Base-by-base conservation (phyloP, 306 rosid species). In the Inga leiocalycina region DNA sequence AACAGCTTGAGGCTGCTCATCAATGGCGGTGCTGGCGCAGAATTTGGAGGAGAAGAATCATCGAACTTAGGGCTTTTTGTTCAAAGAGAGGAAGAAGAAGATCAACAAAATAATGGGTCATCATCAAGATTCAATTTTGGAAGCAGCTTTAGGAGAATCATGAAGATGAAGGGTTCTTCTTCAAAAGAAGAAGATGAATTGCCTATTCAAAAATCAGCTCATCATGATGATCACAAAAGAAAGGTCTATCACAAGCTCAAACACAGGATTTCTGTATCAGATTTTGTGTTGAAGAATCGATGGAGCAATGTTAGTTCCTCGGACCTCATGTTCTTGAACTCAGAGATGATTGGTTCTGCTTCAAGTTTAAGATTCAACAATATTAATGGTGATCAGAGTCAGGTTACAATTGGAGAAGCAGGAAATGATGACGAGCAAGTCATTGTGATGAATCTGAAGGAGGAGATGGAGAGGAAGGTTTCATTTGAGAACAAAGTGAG, bases 251-350 rank as follows among this genome's bases (percentile, higher is more conserved):
- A 93, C 65, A 93, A 87, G 76, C 92, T 91, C 51, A 93, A 91
- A 3, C 99, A 96, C 80, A 91, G 62, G 87, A 93, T 96, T n/a
- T 76, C 89, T 74, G 85, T 86, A 39, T 91, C 98, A 5, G 98
- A 96, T 85, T 89, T 93, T 66, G 91, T 90, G 52, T 86, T 92
- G 85, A 89, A 89, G 82, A 91, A 91, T 75, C 78, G 99, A 69
- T 97, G 99, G 99, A 97, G 99, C 83, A 90, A 87, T 65, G 89
- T 94, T 72, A 92, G 95, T 44, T 94, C 98, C 77, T 91, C 98
- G 2, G 99, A 97, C 85, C 87, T 97, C 75, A 86, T 94, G 90
- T 92, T 90, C 81, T 85, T 97, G 89, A 94, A 89, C 43, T 92
- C 97, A 0, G 97, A 96, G 79, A 87, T 96, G 97, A 81, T 96